Evolutionary conservation across 352 stramenopile species (phyloP), one percentile per base, ranked within the genome.

Genomic region (Globisporangium orthogonon): DNA sequence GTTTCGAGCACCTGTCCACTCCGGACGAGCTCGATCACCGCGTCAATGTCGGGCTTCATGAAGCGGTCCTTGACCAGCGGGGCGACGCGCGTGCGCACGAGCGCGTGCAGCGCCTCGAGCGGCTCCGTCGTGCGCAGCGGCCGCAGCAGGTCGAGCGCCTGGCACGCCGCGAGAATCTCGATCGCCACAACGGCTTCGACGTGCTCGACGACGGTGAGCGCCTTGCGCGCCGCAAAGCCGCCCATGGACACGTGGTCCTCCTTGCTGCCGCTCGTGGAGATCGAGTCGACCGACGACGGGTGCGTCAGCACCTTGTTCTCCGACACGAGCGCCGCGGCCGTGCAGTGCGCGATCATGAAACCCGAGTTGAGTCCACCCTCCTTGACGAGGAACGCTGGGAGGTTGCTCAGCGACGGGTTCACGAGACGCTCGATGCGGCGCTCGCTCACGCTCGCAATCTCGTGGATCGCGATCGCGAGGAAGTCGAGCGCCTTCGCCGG

Each of bases 321-420:
- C 28, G 76, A 92, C 23, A 96, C 87, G 43, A 96, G 70, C 40
- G 87, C 85, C 0, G 85, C 85, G 3, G 85, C 85, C 4, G 82
- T 94, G 70, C 87, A 95, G 62, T 96, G 85, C 1, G 87, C 85
- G 65, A 96, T 96, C 87, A 96, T 96, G 67, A 96, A 96, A 29
- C 87, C 87, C 37, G 83, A 95, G 71, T 96, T 92, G 54, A 96
- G 70, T 6, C 87, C 87, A 14, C 87, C 86, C 56, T 94, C 78
- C 43, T 87, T 73, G 33, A 95, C 84, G 7, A 96, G 65, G 68
- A 96, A 96, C 2, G 86, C 82, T 11, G 86, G 84, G 53, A 96
- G 61, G 54, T 86, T 90, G 69, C 83, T 93, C 58, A 96, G 63
- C 54, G 78, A 85, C 35, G 83, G 84, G 73, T 96, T 96, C 58